phyloP scores from a whole-genome alignment of 2,329 filamentous ascomycete species.

The Lizonia empirigonia region DNA sequence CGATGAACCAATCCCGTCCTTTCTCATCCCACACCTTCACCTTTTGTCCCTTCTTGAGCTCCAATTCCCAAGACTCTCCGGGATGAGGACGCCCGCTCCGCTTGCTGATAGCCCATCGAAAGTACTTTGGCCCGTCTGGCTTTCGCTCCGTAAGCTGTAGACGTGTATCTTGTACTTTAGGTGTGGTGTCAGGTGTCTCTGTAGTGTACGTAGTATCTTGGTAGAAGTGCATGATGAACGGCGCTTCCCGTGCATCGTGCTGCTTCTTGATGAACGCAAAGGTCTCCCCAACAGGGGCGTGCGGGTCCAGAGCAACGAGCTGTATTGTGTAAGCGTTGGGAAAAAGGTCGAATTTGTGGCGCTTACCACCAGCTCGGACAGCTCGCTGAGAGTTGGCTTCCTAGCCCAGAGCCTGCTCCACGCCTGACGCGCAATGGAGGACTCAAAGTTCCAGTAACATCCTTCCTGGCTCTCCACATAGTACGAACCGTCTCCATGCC shows the following conservation, averaged over 20 bases:
- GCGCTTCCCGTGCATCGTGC: conserved; percentile 11
- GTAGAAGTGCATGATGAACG: conserved; percentile 28
- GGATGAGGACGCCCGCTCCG: conserved; percentile 29
- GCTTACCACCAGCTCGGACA: conserved; percentile 30
- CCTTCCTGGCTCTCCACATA: conserved; percentile 18
- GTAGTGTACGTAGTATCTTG: conserved; percentile 21
- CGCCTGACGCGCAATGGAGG: conserved; percentile 11
- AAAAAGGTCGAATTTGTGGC: too few relatives aligned
- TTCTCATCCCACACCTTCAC: conserved; percentile 32
- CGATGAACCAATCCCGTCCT: conserved; percentile 35
- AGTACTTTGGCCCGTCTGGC: conserved; percentile 3
- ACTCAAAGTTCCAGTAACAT: conserved; percentile 20
- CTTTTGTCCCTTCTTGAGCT: conserved; percentile 29
- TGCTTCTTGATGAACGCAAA: conserved; percentile 38
- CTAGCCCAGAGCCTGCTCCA: conserved; percentile 29
- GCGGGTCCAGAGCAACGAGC: conserved; percentile 31
- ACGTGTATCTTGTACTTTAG: neutral
- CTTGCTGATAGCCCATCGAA: conserved; percentile 29
- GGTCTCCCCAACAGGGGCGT: conserved; percentile 25
- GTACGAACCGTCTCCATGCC: conserved; percentile 32
- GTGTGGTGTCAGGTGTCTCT: neutral
- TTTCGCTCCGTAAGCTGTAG: conserved; percentile 1
- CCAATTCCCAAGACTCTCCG: conserved; percentile 33
- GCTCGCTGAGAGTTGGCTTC: neutral
- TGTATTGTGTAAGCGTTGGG: neutral